A percentile compares a stretch with the other conserved stretches of the same genome.
Evolutionary conservation across 2,329 filamentous ascomycete genomes (phyloP).

Genomic region (Colletotrichum euphorbiae): DNA sequence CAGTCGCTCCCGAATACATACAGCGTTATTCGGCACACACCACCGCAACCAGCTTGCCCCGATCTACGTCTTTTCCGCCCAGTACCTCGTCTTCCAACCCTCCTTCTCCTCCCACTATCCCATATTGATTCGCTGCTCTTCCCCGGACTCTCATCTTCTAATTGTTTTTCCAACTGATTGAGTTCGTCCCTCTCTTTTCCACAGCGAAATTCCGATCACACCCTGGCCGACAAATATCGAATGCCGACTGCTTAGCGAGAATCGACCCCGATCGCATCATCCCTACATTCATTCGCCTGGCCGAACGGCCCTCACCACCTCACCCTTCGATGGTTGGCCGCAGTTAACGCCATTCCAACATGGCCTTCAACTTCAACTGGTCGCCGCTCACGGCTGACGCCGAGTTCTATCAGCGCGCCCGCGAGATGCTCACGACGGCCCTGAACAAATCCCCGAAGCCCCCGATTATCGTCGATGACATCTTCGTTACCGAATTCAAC

Average conservation of each 20-base stretch:
- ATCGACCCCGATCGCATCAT: constrained; percentile 7
- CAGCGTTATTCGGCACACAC: constrained; percentile 41
- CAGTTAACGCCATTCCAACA: constrained; percentile 66
- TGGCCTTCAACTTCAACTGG: constrained; percentile 99
- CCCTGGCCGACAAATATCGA: constrained; percentile 9
- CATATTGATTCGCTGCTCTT: constrained; percentile 16
- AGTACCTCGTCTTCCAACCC: constrained; percentile 11
- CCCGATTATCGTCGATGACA: constrained; percentile 99
- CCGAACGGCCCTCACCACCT: constrained; percentile 32
- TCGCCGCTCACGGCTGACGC: constrained; percentile 97
- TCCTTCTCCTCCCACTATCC: constrained; percentile 19
- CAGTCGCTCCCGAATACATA: constrained; percentile 15
- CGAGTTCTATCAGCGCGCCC: constrained; percentile 87
- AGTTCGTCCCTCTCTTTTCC: constrained; percentile 18
- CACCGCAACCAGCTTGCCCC: constrained; percentile 13
- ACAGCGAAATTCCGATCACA: not conserved
- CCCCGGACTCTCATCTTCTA: constrained; percentile 28
- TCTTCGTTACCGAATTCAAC: constrained; percentile 97
- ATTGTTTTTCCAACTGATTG: constrained; percentile 29
- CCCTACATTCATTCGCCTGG: constrained; percentile 14
- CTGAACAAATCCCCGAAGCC: constrained; percentile 98
- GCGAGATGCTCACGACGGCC: constrained; percentile 92
- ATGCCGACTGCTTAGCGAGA: constrained; percentile 6
- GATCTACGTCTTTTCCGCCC: constrained; percentile 13
- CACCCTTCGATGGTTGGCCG: constrained; percentile 40